phyloP scores from a whole-genome alignment of 2,329 filamentous ascomycete species.

The Trichophyton mentagrophytes region DNA sequence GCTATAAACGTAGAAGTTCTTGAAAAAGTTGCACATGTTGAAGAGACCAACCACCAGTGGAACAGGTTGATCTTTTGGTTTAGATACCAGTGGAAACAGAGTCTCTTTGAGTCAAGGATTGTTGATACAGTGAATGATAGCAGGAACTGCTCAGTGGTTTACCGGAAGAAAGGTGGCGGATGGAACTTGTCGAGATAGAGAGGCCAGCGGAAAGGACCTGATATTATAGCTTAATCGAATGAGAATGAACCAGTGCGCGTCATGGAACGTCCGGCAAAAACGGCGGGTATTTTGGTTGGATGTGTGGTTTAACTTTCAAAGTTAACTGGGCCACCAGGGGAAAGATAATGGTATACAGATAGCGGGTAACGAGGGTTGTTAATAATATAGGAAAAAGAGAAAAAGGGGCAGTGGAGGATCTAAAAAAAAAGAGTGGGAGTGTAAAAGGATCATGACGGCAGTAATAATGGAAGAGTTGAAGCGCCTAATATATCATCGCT shows the following conservation, averaged over 20 bases:
- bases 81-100: background rate
- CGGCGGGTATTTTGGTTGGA: background rate
- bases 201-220: background rate
- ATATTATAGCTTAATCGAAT: background rate
- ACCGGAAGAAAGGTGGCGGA: background rate
- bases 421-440: background rate
- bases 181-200: background rate
- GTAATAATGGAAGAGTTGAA: background rate
- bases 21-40: slow-evolving; percentile 50
- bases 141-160: background rate
- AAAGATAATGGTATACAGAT: background rate
- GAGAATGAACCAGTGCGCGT: background rate
- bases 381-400: background rate
- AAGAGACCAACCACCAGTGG: slow-evolving; percentile 9
- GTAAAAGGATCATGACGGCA: background rate
- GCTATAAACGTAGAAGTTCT: slow-evolving; percentile 67
- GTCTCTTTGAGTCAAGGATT: background rate
- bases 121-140: background rate
- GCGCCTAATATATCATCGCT: slow-evolving; percentile 1
- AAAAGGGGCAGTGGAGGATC: background rate
- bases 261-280: background rate
- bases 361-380: background rate
- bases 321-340: background rate
- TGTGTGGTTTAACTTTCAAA: background rate
- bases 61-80: background rate